A percentile compares a stretch with the other conserved stretches of the same genome.
phyloP scores from a whole-genome alignment of 1,284 basidiomycete species.

The Boletellus deceptivus region DNA sequence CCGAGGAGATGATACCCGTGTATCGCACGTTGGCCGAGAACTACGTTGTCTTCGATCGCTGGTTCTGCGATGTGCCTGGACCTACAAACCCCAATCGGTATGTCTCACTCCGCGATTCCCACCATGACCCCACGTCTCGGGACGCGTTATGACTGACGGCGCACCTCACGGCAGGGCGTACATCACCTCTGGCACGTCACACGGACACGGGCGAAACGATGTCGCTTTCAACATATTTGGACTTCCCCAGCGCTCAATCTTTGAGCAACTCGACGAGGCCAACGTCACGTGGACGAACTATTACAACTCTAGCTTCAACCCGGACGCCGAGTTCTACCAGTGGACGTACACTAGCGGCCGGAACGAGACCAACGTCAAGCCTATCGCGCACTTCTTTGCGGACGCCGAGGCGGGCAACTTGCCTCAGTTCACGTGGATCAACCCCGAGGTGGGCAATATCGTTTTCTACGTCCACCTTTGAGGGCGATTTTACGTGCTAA shows the following conservation, averaged over 20 bases:
- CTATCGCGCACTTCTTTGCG: slow-evolving; percentile 16
- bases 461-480: not conserved
- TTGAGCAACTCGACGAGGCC: slow-evolving; percentile 28
- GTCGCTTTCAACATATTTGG: slow-evolving; percentile 17
- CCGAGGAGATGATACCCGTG: slow-evolving; percentile 27
- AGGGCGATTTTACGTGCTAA: not conserved
- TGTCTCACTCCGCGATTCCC: too few species aligned
- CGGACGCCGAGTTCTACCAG: slow-evolving; percentile 22
- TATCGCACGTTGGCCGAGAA: slow-evolving; percentile 26
- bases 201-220: slow-evolving; percentile 23
- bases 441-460: slow-evolving; percentile 20
- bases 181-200: slow-evolving; percentile 27
- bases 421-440: slow-evolving; percentile 29
- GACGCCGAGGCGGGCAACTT: slow-evolving; percentile 24
- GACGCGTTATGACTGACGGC: not conserved
- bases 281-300: slow-evolving; percentile 29
- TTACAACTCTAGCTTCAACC: slow-evolving; percentile 29
- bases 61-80: slow-evolving; percentile 30
- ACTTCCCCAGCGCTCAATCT: slow-evolving; percentile 28
- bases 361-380: slow-evolving; percentile 17
- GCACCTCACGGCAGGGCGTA: slow-evolving; percentile 15
- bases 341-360: slow-evolving; percentile 26
- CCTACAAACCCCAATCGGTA: slow-evolving; percentile 29
- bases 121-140: not conserved
- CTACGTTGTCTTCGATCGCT: slow-evolving; percentile 22